Evolutionary conservation across 306 rosid genomes (phyloP).

Genomic region (Malus asiatica): DNA sequence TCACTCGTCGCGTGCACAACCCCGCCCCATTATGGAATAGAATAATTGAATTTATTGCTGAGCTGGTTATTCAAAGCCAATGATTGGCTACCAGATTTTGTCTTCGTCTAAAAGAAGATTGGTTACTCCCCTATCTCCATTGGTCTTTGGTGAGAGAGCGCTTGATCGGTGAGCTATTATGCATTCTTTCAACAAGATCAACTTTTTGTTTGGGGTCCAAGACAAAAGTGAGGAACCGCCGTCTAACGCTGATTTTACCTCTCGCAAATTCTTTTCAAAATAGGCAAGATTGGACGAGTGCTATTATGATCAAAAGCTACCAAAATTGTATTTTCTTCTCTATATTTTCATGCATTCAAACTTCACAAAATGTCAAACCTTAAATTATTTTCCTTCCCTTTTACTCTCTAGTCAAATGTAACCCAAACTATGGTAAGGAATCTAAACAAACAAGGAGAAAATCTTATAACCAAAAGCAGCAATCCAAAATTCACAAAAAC

Average conservation of each 20-base stretch:
- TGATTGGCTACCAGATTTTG: neutral
- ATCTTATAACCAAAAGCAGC: neutral
- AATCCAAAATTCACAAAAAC: neutral
- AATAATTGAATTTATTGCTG: neutral
- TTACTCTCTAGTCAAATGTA: neutral
- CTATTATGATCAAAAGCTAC: neutral
- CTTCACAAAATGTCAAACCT: neutral
- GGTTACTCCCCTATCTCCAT: neutral
- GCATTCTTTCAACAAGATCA: neutral
- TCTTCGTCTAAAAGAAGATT: neutral
- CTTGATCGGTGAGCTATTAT: neutral
- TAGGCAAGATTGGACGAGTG: neutral
- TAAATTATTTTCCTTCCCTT: neutral
- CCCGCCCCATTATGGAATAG: neutral
- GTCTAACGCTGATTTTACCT: neutral
- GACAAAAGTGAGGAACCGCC: neutral
- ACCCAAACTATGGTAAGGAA: neutral
- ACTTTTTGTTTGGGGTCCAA: neutral
- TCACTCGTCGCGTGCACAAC: neutral
- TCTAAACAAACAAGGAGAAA: neutral
- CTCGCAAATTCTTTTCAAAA: neutral
- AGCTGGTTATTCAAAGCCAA: neutral
- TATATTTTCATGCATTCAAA: neutral
- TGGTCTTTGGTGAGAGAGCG: neutral
- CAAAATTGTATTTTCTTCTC: neutral